These are phyloP conservation scores for Colletotrichum sp. DNA, from an alignment of 2,329 filamentous ascomycete genomes.

Conservation along the genomic window DNA sequence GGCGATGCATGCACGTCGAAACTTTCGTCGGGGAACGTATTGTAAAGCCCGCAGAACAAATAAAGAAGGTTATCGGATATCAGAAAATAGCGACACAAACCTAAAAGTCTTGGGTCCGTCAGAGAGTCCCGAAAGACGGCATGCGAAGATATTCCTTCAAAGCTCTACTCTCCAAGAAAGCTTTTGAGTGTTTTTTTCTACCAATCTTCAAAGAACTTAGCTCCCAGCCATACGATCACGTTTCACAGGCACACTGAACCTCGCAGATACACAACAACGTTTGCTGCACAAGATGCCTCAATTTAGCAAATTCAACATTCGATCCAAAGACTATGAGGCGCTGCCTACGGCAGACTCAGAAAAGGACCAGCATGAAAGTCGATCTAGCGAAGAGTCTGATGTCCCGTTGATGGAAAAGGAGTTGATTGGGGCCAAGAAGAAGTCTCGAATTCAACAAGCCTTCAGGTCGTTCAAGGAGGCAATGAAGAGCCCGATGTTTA, in stretches of 20 bases:
- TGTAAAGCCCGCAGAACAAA: not conserved
- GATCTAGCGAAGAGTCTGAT: not conserved
- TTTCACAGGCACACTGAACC: not conserved
- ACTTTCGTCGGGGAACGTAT: not conserved
- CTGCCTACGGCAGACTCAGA: not conserved
- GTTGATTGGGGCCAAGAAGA: not conserved
- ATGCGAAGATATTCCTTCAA: not conserved
- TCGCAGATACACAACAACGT: not conserved
- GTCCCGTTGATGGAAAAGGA: not conserved
- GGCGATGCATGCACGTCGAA: not conserved
- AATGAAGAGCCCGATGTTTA: not conserved
- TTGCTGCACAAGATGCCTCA: not conserved
- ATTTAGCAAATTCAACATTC: not conserved
- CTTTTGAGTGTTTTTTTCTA: fast-evolving
- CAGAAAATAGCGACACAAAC: not conserved
- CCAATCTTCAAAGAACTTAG: not conserved
- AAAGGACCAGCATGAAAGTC: not conserved
- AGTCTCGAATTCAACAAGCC: not conserved
- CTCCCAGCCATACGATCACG: not conserved
- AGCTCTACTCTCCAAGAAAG: not conserved
- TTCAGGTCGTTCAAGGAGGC: not conserved
- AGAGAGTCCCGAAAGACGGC: not conserved
- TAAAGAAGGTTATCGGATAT: not conserved
- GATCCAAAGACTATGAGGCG: not conserved
- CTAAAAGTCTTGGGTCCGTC: not conserved